Percentiles rank a stretch among this genome's conserved stretches.
These are phyloP conservation scores for Anaeromyces robustus DNA, from an alignment of 192 early-diverging fungal genomes.

Conservation along the genomic window DNA sequence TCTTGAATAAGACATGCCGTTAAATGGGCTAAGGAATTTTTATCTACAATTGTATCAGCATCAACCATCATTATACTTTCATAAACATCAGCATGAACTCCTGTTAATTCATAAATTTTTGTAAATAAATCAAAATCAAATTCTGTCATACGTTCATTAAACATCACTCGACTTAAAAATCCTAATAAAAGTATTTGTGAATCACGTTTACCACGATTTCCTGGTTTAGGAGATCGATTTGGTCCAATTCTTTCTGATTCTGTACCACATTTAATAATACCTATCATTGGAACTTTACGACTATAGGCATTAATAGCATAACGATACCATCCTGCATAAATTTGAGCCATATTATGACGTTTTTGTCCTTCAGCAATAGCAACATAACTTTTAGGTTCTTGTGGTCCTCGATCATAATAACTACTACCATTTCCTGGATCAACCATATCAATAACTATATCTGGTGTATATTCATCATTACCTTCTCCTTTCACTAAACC, in stretches of 20 bases:
- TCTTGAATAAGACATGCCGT: slow-evolving; percentile 58
- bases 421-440: slow-evolving; percentile 7
- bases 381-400: slow-evolving; percentile 29
- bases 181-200: slow-evolving; percentile 93
- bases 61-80: slow-evolving; percentile 72
- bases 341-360: slow-evolving; percentile 82
- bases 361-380: slow-evolving; percentile 85
- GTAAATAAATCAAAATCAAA: slow-evolving; percentile 71
- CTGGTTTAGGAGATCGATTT: slow-evolving; percentile 41
- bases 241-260: slow-evolving; percentile 19
- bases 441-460: slow-evolving; percentile 69
- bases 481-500: slow-evolving; percentile 75
- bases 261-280: slow-evolving; percentile 60
- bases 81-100: slow-evolving; percentile 56
- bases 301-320: slow-evolving; percentile 19
- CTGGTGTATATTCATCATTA: slow-evolving; percentile 54
- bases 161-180: slow-evolving; percentile 81
- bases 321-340: slow-evolving; percentile 84
- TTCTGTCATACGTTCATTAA: slow-evolving; percentile 71
- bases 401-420: background rate
- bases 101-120: slow-evolving; percentile 52
- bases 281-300: slow-evolving; percentile 52
- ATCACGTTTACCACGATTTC: slow-evolving; percentile 90
- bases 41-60: slow-evolving; percentile 69
- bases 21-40: slow-evolving; percentile 53